These are phyloP conservation scores for Paramecium tetraurelia DNA, from an alignment of 73 alveolate species.

Conservation along the genomic window DNA sequence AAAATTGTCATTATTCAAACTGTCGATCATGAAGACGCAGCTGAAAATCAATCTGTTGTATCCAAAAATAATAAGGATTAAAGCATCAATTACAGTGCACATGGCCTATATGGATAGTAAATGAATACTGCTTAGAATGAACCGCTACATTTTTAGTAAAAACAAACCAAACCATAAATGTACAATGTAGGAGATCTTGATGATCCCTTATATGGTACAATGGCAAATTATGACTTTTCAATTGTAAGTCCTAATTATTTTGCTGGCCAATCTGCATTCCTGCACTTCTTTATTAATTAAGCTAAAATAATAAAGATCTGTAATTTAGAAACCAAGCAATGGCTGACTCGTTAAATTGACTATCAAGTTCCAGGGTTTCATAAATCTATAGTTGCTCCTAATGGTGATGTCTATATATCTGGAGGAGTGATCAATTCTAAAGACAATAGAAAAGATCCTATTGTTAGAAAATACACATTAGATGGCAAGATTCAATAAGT, in stretches of 20 bases:
- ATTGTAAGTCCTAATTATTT: not conserved
- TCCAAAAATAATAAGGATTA: not conserved
- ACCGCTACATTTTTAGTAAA: not conserved
- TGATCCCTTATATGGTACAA: not conserved
- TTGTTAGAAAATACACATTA: not conserved
- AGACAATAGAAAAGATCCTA: not conserved
- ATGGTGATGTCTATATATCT: slow-evolving; percentile 52
- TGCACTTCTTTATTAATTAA: slow-evolving; percentile 31
- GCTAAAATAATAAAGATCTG: not conserved
- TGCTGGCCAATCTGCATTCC: not conserved
- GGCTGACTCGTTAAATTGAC: not conserved
- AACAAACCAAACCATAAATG: not conserved
- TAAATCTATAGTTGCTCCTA: slow-evolving; percentile 40
- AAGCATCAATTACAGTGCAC: not conserved
- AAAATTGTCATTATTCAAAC: slow-evolving; percentile 4
- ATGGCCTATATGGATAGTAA: not conserved
- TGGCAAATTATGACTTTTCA: not conserved
- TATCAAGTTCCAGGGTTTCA: slow-evolving; percentile 46
- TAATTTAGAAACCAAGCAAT: not conserved
- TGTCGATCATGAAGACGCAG: not conserved
- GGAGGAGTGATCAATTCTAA: slow-evolving; percentile 24
- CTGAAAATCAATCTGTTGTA: not conserved
- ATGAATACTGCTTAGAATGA: not conserved
- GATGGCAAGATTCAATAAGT: not conserved
- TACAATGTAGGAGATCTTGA: not conserved